Evolutionary conservation across 2,329 filamentous ascomycete species (phyloP), one percentile per base, ranked within the genome.

Genomic region (Fusarium buharicum): DNA sequence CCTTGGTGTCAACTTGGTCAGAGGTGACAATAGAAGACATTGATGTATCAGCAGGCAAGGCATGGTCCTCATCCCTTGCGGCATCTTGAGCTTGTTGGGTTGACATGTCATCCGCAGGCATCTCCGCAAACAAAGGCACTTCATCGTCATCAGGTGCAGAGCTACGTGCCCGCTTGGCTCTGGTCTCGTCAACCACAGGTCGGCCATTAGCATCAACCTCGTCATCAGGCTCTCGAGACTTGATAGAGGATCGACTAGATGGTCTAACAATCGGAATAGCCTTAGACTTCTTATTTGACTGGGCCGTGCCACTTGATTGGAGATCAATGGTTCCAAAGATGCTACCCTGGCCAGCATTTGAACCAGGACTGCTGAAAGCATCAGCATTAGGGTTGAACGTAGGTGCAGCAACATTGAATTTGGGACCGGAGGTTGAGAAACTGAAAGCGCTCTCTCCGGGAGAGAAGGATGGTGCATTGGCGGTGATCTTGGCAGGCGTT

Each of bases 241-340:
- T 72, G 2, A 74, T 75, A 51, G 61, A 79, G 74, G 65, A 80
- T 79, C 62, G 77, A 67, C 81, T 87, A 54, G 86, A 81, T 1
- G 91, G 90, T 34, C 82, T 83, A 10, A 94, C 77, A 61, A 97
- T 96, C 0, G 93, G 90, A 50, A 97, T 85, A 10, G 92, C 92
- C 77, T 95, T 97, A 5, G 89, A 91, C 67, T 86, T 87, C 76
- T 90, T 92, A 1, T 78, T 74, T 7, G 88, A 84, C 90, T 90
- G 24, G 86, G 77, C 45, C 44, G 87, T 82, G 18, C 91, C 87
- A 13, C 83, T 81, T 28, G 82, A 75, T 50, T 81, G 84, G 28
- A 90, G 77, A 61, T 86, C 84, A 64, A 93, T 89, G 37, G 87
- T 88, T 44, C 86, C 83, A 72, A 93, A 92, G 67, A 93, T 91